A percentile compares a stretch with the other conserved stretches of the same genome.
Conservation (phyloP, 78 protist species). For the Mantamonas sphyraenae region DNA sequence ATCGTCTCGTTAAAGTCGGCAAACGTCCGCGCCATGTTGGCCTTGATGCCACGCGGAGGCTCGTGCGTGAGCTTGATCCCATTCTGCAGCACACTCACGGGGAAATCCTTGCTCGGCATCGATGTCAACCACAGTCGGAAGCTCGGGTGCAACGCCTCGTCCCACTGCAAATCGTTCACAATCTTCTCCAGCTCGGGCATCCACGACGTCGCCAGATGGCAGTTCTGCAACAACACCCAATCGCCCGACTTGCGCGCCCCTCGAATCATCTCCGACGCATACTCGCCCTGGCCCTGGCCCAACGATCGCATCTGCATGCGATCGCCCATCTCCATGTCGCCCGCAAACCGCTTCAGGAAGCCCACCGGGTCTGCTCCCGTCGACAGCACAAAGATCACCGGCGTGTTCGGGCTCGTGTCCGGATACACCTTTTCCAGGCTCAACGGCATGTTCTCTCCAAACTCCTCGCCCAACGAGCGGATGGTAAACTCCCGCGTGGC, state of each 20-base stretch:
- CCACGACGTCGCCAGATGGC: conserved; percentile 57
- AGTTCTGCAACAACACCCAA: conserved; percentile 73
- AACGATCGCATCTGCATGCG: conserved; percentile 31
- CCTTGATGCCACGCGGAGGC: conserved; percentile 53
- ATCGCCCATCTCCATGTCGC: background rate
- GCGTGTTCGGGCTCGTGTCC: conserved; percentile 42
- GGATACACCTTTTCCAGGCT: conserved; percentile 33
- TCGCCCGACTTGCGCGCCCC: conserved; percentile 22
- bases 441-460: conserved; percentile 42
- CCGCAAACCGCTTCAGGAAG: conserved; percentile 12
- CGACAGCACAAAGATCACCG: conserved; percentile 74
- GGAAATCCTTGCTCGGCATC: conserved; percentile 44
- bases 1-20: background rate
- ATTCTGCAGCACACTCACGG: conserved; percentile 58
- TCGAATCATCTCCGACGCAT: conserved; percentile 38
- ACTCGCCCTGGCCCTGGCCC: conserved; percentile 73
- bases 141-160: conserved; percentile 30
- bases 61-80: conserved; percentile 69
- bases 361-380: conserved; percentile 74
- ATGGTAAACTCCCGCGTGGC: conserved; percentile 2
- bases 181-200: conserved; percentile 45
- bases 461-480: conserved; percentile 32
- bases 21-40: conserved; percentile 39
- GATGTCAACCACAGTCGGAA: conserved; percentile 78
- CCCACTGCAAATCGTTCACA: background rate